Base-by-base conservation (phyloP, 805 yeast genomes). In the Schwanniomyces occidentalis region DNA sequence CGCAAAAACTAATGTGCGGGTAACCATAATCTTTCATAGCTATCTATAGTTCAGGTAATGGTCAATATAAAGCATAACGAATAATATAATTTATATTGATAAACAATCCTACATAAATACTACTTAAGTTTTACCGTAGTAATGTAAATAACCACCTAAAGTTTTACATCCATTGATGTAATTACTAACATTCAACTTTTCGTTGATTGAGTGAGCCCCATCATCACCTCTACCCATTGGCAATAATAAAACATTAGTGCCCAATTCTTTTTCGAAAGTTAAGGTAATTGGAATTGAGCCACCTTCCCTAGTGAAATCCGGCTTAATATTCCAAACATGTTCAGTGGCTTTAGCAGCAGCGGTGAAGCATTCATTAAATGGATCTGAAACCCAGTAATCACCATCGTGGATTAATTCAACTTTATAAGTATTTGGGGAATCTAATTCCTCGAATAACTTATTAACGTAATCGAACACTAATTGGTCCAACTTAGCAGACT, bases 201-300 rank as follows among this genome's bases (percentile, higher is more conserved):
- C 99, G 59, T 93, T 93, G 54, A 93, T 89, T 15, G 96, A 88
- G 63, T 93, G 99, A 30, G 99, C 99, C 52, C 99, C 99, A 57
- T 93, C 99, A 61, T 93, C 97, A 49, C 99, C 99, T 68, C 95
- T 84, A 46, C 99, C 99, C 85, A 93, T 85, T 45, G 99, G 99
- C 51, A 93, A 77, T 54, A 93, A 73, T 45, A 93, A 72, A 21
- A 90, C 98, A 44, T 82, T 82, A 16, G 95, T 85, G 51, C 85
- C 81, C 54, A 93, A 75, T 58, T 80, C 81, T 53, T 89, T 75
- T 71, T 93, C 96, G 66, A 93, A 93, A 22, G 96, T 84, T 48
- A 93, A 66, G 15, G 99, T 91, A 61, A 93, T 90, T 46, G 99
- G 99, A 56, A 93, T 93, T 4, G 97, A 90, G 24, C 99, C 99